phyloP scores from a whole-genome alignment of 2,329 filamentous ascomycete genomes.

The Sarocladiaceae sp. region DNA sequence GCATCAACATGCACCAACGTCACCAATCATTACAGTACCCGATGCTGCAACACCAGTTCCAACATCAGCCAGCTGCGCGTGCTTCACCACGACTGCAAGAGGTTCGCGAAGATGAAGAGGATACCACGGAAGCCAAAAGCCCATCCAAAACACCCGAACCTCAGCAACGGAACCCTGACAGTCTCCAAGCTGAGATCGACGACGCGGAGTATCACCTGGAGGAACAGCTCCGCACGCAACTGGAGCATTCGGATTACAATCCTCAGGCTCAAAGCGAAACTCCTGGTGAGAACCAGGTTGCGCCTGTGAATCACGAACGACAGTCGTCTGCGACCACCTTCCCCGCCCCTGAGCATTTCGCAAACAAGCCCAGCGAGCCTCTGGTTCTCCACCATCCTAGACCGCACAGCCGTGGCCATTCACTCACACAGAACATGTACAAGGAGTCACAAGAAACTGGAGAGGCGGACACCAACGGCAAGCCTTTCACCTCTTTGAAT shows the following conservation, averaged over 20 bases:
- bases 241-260: conserved; percentile 75
- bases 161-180: conserved; percentile 50
- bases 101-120: conserved; percentile 70
- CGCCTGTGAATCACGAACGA: not conserved
- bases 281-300: conserved; percentile 16
- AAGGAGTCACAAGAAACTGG: conserved; percentile 48
- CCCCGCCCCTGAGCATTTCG: conserved; percentile 48
- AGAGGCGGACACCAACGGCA: conserved; percentile 33
- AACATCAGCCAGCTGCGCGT: conserved; percentile 49
- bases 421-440: conserved; percentile 63
- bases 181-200: conserved; percentile 80
- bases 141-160: conserved; percentile 53
- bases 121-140: conserved; percentile 41
- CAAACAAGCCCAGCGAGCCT: conserved; percentile 48
- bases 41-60: conserved; percentile 51
- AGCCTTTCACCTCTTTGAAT: conserved; percentile 33
- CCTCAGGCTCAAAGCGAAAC: conserved; percentile 46
- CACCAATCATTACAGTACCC: conserved; percentile 58
- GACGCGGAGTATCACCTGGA: conserved; percentile 83
- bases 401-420: conserved; percentile 70
- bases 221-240: conserved; percentile 71
- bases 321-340: conserved; percentile 35
- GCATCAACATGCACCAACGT: conserved; percentile 46
- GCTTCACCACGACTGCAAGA: conserved; percentile 64
- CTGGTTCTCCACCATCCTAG: conserved; percentile 66